Evolutionary conservation across 2,329 filamentous ascomycete genomes (phyloP).

Genomic region (Aspergillus phoenicis): DNA sequence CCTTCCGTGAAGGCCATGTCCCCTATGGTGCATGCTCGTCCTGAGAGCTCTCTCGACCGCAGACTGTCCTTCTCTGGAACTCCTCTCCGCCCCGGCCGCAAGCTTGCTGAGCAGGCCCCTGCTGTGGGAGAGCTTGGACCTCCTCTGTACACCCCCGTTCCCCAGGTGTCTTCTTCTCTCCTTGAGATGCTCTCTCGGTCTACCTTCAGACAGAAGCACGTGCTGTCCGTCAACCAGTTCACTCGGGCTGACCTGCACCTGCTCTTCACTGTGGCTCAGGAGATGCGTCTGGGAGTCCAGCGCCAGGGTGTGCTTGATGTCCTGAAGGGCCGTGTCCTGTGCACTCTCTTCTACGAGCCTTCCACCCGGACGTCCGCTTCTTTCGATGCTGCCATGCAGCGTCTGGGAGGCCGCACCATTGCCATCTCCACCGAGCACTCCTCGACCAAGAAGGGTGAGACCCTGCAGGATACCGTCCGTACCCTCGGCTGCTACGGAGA

Average conservation of each 20-base stretch:
- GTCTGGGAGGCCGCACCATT: conserved; percentile 85
- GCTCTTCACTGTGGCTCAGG: conserved; percentile 93
- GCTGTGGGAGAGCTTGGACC: conserved; percentile 41
- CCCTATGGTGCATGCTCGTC: conserved; percentile 42
- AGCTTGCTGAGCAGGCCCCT: conserved; percentile 30
- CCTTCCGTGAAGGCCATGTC: conserved; percentile 58
- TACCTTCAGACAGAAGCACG: conserved; percentile 84
- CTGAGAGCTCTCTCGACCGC: conserved; percentile 41
- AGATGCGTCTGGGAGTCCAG: conserved; percentile 95
- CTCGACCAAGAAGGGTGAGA: conserved; percentile 91
- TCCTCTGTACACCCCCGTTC: conserved; percentile 48
- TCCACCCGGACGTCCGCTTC: conserved; percentile 94
- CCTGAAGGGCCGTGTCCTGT: conserved; percentile 81
- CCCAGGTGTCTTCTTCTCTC: conserved; percentile 62
- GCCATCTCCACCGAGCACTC: conserved; percentile 80
- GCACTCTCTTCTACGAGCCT: conserved; percentile 96
- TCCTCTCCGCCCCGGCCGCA: conserved; percentile 34
- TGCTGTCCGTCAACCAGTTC: conserved; percentile 91
- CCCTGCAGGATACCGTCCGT: conserved; percentile 87
- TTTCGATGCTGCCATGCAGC: conserved; percentile 98
- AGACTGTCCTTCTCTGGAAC: conserved; percentile 42
- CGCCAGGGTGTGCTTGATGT: conserved; percentile 86
- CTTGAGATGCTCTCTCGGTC: conserved; percentile 75
- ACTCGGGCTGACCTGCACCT: conserved; percentile 83
- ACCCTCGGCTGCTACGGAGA: conserved; percentile 94